These are phyloP conservation scores for Erysiphe neolycopersici DNA, from an alignment of 2,329 filamentous ascomycete species.

Conservation along the genomic window DNA sequence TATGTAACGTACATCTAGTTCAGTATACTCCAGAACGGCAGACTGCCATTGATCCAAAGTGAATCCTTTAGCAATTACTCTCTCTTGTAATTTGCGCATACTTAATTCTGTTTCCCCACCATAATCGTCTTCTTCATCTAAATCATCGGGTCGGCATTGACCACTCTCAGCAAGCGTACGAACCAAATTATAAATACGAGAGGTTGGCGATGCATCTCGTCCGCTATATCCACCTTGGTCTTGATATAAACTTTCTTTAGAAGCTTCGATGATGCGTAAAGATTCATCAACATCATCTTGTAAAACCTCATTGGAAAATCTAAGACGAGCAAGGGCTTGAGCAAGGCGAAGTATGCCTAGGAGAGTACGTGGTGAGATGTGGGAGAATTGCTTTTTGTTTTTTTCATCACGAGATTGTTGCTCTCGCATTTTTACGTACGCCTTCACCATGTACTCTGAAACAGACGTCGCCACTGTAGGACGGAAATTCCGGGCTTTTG, in stretches of 20 bases:
- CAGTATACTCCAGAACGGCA: conserved; percentile 70
- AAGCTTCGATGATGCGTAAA: conserved; percentile 68
- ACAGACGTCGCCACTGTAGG: conserved; percentile 64
- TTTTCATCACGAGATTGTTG: conserved; percentile 79
- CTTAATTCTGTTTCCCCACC: conserved; percentile 46
- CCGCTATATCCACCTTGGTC: conserved; percentile 29
- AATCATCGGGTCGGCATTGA: conserved; percentile 20
- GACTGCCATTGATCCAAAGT: conserved; percentile 77
- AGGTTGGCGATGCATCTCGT: conserved; percentile 53
- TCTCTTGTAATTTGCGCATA: conserved; percentile 66
- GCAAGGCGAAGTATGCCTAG: conserved; percentile 80
- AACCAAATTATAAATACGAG: conserved; percentile 86
- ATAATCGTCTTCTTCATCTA: conserved; percentile 40
- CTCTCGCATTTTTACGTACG: conserved; percentile 83
- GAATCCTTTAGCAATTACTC: conserved; percentile 88
- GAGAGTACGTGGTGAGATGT: conserved; percentile 81
- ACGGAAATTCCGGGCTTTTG: conserved; percentile 69
- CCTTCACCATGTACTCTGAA: conserved; percentile 89
- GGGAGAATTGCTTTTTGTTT: conserved; percentile 73
- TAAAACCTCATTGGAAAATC: conserved; percentile 63
- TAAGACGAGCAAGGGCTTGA: conserved; percentile 74
- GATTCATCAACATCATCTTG: conserved; percentile 93
- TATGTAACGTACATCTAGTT: conserved; percentile 37
- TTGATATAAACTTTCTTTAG: conserved; percentile 67
- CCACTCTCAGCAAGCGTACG: conserved; percentile 66